Evolutionary conservation across 306 rosid genomes (phyloP).

Genomic region (Crotalaria pallida): DNA sequence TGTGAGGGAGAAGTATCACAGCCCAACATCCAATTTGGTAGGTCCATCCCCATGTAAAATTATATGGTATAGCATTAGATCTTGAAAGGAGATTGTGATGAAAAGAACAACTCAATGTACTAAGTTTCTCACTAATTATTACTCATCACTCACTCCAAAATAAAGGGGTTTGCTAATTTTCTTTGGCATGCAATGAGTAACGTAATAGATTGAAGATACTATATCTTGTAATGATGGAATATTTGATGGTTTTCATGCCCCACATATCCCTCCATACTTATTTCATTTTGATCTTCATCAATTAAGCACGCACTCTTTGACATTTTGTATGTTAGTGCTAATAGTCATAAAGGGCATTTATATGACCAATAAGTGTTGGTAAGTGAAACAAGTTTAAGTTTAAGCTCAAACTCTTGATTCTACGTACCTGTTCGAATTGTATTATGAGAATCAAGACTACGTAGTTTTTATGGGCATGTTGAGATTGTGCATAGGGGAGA

Average conservation of each 20-base stretch:
- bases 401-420: no score
- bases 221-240: constrained; percentile 20
- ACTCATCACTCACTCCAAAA: background rate
- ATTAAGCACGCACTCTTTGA: constrained; percentile 7
- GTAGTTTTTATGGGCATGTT: no score
- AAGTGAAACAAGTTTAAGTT: no score
- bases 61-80: constrained; percentile 1
- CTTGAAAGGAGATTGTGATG: background rate
- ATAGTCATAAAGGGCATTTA: background rate
- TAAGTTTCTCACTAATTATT: background rate
- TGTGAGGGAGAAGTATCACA: constrained; percentile 1
- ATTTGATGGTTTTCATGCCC: constrained; percentile 22
- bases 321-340: background rate
- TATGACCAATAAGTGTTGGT: no score
- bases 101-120: background rate
- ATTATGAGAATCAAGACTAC: no score
- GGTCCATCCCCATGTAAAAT: background rate
- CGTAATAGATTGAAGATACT: background rate
- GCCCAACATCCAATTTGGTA: constrained; percentile 1
- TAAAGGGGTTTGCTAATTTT: background rate
- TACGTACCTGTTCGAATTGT: background rate
- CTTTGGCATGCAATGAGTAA: background rate
- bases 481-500: no score
- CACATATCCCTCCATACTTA: constrained; percentile 16
- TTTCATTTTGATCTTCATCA: constrained; percentile 1